These are phyloP conservation scores for Thymus mandschuricus DNA, from an alignment of 257 asterid species.

Conservation along the genomic window DNA sequence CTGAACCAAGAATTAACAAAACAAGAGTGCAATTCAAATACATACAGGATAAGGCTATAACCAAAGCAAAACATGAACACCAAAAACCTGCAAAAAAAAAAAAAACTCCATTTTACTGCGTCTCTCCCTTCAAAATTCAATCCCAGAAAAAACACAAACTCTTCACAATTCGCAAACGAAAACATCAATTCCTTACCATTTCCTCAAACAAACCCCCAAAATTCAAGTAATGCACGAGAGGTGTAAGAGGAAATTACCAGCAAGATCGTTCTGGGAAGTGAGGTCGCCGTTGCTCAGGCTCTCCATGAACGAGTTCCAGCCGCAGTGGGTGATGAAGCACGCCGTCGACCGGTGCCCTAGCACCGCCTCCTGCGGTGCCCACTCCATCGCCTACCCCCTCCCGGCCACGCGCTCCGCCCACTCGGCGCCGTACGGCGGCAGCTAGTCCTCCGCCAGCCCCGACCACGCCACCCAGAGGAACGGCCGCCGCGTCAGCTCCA, in stretches of 20 bases:
- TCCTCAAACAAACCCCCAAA: not conserved
- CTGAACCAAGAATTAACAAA: not conserved
- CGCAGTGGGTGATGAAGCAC: no score
- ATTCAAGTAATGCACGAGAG: not conserved
- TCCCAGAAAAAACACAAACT: not conserved
- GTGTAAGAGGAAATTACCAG: constrained; percentile 49
- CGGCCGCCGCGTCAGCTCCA: no score
- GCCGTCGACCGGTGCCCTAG: no score
- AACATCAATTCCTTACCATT: not conserved
- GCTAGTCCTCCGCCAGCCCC: no score
- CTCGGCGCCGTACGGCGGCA: no score
- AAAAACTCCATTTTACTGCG: not conserved
- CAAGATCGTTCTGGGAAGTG: constrained; percentile 85
- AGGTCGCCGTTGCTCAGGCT: constrained; percentile 29
- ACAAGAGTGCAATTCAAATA: not conserved
- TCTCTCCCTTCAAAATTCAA: constrained; percentile 1
- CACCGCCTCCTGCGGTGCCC: no score
- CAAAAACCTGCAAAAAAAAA: not conserved
- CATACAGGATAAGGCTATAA: not conserved
- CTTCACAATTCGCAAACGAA: not conserved
- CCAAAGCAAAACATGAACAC: not conserved
- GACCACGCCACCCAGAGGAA: no score
- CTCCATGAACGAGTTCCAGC: no score
- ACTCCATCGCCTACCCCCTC: no score
- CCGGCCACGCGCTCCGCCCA: no score